Base-by-base conservation (phyloP, 2,329 filamentous ascomycete genomes). In the Diplocarpon mali region DNA sequence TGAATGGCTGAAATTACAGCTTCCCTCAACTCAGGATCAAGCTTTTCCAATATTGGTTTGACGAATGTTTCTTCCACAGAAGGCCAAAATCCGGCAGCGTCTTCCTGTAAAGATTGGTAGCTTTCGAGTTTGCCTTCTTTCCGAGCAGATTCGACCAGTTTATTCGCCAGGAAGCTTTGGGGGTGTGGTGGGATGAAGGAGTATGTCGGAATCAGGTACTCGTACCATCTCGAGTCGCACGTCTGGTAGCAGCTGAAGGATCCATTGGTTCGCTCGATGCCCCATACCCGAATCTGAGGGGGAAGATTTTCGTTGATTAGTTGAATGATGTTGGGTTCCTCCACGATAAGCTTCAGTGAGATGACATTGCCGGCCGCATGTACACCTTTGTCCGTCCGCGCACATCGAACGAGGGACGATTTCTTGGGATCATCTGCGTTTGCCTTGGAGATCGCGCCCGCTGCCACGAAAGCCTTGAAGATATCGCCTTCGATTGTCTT, bases 361-460 rank as follows among this genome's bases (percentile, higher is more conserved):
- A 96, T 86, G 59, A 96, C 82, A 60, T 96, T 96, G 42, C 90
- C 92, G 1, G 90, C 90, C 1, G 90, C 90, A 64, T 96, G 90
- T 2, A 96, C 90, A 44, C 92, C 92, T 70, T 96, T 98, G 68
- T 98, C 92, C 0, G 92, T 98, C 52, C 92, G 76, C 3, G 92
- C 92, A 64, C 92, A 98, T 53, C 92, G 83, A 43, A 95, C 85
- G 38, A 98, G 76, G 42, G 87, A 89, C 2, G 88, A 94, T 66
- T 98, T 98, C 65, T 93, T 94, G 3, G 90, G 92, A 61, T 98
- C 92, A 57, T 94, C 81, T 16, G 92, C 92, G 61, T 98, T 98
- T 50, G 87, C 87, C 65, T 96, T 96, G 39, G 89, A 93, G 50
- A 98, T 95, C 32, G 92, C 89, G 14, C 89, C 85, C 2, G 92